Evolutionary conservation across 768 basidiomycete species (phyloP), one percentile per base, ranked within the genome.

Genomic region (Auriculariales sp.): DNA sequence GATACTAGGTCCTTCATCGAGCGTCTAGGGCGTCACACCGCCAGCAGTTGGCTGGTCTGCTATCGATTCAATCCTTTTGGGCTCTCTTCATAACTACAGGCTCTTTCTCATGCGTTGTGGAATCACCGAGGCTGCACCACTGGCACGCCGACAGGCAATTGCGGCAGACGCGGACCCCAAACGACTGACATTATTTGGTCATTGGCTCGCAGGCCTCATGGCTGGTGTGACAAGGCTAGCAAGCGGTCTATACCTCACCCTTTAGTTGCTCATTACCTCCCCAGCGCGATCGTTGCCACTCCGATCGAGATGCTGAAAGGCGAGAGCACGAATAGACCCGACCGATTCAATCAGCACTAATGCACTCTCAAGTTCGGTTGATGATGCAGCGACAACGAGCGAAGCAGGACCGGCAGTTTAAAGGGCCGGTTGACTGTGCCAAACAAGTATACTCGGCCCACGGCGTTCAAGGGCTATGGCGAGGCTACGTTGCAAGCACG

Each of bases 221-320:
- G 82, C 82, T 11, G 83, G 83, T 2, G 66, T 74, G 59, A 86
- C 83, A 3, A 83, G 82, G 74, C 81, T 58, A 52, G 53, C 50
- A 52, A 32, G 9, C 7, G 11, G 39, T 19, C 22, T 44, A 44
- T 39, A 22, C 10, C 22, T 17, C 36, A 17, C 36, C 36, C 17
- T 39, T 19, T 14, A 11, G 12, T 9, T 19, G 28, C 44, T 49
- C 28, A 50, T 52, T 51, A 15, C 28, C 48, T 48, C 28, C 42
- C 15, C 54, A 85, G 83, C 57, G 75, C 83, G 11, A 50, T 79
- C 15, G 63, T 87, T 25, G 83, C 86, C 4, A 85, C 83, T 12
- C 85, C 86, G 1, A 73, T 88, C 31, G 87, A 90, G 61, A 71
- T 79, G 49, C 66, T 90, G 53, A 90, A 90, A 74, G 78, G 79